Evolutionary conservation across 2,329 filamentous ascomycete species (phyloP), one percentile per base, ranked within the genome.

Genomic region (Dactylella cylindrospora): DNA sequence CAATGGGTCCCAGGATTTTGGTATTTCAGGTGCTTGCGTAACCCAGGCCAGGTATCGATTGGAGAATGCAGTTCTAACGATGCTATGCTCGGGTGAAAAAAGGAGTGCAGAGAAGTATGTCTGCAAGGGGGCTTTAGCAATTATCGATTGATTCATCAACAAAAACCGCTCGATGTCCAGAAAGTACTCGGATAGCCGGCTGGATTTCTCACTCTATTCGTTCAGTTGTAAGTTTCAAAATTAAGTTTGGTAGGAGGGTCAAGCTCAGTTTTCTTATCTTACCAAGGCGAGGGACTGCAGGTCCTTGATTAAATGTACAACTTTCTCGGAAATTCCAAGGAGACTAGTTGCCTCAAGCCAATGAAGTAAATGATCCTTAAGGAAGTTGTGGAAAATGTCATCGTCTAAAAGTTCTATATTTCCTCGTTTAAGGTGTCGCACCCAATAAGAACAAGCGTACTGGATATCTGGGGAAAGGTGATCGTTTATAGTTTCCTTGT

Each of bases 401-500:
- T 36, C 25, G 10, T 51, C 23, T 36, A 25, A 32, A 3, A 50
- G 19, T 4, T 5, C 15, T 13, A n/a, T 6, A 15, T 25, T 19
- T 7, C 52, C 31, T 25, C 36, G 23, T 7, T 31, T 36, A 3
- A 50, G 10, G 20, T 59, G 52, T 10, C 33, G 13, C 23, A 43
- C 19, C 51, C 51, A 55, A 20, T 47, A 55, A 10, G 28, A 28
- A 6, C 51, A 55, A 1, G 51, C 51, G 19, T 59, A 78, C 50
- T 70, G 67, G 7, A 75, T 22, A 9, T 72, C 68, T 5, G 67
- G 17, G 5, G 72, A 67, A 20, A 71, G 61, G 64, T 7, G 66
- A 33, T 29, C 53, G 23, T 66, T 67, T 23, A 72, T 67, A 28
- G 33, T 60, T 20, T 62, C 19, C 8, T 39, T 43, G 20, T 68